phyloP scores from a whole-genome alignment of 2,329 filamentous ascomycete species.

The Gaeumannomyces tritici region DNA sequence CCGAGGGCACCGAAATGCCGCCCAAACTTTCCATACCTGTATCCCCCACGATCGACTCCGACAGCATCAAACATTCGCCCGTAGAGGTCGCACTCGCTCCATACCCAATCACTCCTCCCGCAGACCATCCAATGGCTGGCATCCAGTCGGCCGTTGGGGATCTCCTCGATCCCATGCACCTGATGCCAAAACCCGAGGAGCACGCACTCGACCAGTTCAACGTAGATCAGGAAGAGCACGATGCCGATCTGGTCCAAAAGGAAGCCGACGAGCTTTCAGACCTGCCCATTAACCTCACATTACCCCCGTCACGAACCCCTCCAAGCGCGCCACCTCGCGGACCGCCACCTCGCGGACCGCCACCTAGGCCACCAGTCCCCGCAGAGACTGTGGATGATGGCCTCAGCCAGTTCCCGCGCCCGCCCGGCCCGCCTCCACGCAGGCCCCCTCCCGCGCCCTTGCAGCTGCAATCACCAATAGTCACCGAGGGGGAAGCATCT shows the following conservation, averaged over 20 bases:
- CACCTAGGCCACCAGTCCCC: conserved; percentile 36
- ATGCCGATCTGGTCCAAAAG: conserved; percentile 33
- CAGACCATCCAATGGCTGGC: conserved; percentile 32
- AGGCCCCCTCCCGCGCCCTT: conserved; percentile 82
- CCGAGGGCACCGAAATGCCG: background rate
- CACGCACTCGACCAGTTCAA: conserved; percentile 49
- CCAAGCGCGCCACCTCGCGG: conserved; percentile 40
- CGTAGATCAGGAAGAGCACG: conserved; percentile 41
- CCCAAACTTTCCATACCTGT: conserved; percentile 25
- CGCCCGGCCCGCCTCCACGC: conserved; percentile 52
- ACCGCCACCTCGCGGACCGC: conserved; percentile 43
- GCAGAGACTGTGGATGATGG: conserved; percentile 34
- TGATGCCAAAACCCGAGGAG: conserved; percentile 52
- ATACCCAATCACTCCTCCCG: conserved; percentile 56
- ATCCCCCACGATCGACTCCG: conserved; percentile 40
- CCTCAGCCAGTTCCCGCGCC: conserved; percentile 39
- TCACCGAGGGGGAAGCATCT: conserved; percentile 56
- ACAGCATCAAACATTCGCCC: conserved; percentile 45
- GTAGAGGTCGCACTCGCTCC: conserved; percentile 49
- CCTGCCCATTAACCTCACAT: conserved; percentile 37
- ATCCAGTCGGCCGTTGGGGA: conserved; percentile 35
- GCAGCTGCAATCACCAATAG: conserved; percentile 43
- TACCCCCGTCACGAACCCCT: conserved; percentile 49
- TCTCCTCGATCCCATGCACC: conserved; percentile 44
- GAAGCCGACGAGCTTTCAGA: conserved; percentile 34